Percentiles rank a stretch among this genome's conserved stretches.
Conservation (phyloP, 495 filamentous ascomycete species). For the Penicillium argentinense region DNA sequence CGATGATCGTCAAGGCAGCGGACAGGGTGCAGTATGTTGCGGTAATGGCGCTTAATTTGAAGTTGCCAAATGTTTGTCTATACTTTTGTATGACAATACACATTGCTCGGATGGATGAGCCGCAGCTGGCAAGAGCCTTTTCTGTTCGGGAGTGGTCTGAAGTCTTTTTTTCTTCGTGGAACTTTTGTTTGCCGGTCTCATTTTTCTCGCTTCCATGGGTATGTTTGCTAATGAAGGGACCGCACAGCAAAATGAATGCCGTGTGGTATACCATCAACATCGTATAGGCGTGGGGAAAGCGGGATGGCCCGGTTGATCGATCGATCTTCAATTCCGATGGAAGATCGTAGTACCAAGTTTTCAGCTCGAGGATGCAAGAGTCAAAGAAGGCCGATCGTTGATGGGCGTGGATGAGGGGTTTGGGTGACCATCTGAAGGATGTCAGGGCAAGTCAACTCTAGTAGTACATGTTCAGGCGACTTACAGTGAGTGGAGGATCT, state of each 20-base stretch:
- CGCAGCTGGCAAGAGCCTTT: constrained; percentile 14
- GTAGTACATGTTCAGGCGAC: not conserved
- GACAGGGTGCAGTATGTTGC: constrained; percentile 31
- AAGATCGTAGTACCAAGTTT: constrained; percentile 30
- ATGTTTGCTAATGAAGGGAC: constrained; percentile 18
- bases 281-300: constrained; percentile 26
- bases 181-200: not conserved
- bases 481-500: constrained; percentile 27
- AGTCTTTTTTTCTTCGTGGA: not conserved
- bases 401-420: constrained; percentile 16
- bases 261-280: constrained; percentile 34
- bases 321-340: constrained; percentile 20
- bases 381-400: constrained; percentile 27
- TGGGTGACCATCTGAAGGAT: constrained; percentile 28
- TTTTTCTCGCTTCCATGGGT: not conserved
- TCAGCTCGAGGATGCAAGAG: constrained; percentile 27
- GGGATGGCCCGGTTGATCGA: constrained; percentile 12
- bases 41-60: constrained; percentile 29
- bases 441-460: no score
- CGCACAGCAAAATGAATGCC: constrained; percentile 21
- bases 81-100: constrained; percentile 28
- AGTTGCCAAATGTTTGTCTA: constrained; percentile 29
- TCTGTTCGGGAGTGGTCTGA: not conserved
- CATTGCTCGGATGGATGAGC: constrained; percentile 19
- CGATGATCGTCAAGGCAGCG: constrained; percentile 25